Evolutionary conservation across 257 asterid genomes (phyloP), one percentile per base, ranked within the genome.

Genomic region (Penstemon newberryi): DNA sequence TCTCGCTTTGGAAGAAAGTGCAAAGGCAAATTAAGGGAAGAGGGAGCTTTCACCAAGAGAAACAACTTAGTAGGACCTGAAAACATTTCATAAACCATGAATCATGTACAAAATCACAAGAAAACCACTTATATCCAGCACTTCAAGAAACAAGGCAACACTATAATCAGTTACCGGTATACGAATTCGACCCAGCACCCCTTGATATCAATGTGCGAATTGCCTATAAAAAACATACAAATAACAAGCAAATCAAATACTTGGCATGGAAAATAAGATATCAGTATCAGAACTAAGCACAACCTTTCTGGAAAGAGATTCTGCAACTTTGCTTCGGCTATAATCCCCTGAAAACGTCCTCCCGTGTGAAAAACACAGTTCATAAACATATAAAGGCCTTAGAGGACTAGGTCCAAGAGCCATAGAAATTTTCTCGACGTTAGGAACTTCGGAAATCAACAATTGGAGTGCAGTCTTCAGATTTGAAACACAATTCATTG

Each of bases 1-100:
- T 87, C 99, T 0, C 96, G 97, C 79, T 93, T 93, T 66, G 97
- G 97, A 72, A 90, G 95, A 83, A 93, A 93, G 75, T 93, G 95
- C 79, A 76, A 18, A 69, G 95, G 96, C 81, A 85, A 63, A 77
- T 74, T 81, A 57, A 87, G 70, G 58, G 78, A 76, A 41, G 95
- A 78, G 18, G 96, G 96, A 78, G 96, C 96, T 87, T 85, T 80
- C 81, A 87, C 95, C 77, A 93, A 65, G 77, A 93, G 82, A 78
- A 87, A 90, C 73, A 93, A 75, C 79, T 90, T 93, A 8, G 92
- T 81, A 2, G 96, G 90, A 74, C 98, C 98, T 92, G 72, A 54
- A 56, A 78, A 66, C 60, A 70, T 38, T 59, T 52, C 11, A 60
- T 41, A 59, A 46, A 66, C 54, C 10, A 59, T 54, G 54, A 41